Evolutionary conservation across 1,284 basidiomycete genomes (phyloP).

Genomic region (Fomitopsis pinicola): DNA sequence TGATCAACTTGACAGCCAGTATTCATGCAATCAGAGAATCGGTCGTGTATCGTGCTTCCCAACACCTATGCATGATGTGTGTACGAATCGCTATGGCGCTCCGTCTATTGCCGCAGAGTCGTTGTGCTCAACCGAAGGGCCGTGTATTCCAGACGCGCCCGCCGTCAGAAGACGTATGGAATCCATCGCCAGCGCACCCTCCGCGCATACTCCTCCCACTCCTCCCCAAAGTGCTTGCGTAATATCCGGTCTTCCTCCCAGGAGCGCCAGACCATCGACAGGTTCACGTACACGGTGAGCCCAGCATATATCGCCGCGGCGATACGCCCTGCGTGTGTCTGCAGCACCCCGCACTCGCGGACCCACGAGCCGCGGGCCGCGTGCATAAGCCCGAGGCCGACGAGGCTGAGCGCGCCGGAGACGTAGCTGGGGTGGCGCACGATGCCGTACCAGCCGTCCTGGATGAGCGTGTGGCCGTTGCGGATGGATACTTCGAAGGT

Average conservation of each 20-base stretch:
- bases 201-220: constrained; percentile 14
- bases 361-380: constrained; percentile 4
- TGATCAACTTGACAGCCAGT: neutral
- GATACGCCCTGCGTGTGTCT: neutral
- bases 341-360: constrained; percentile 6
- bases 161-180: constrained; percentile 8
- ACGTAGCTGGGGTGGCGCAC: constrained; percentile 12
- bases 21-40: neutral
- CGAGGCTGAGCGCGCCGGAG: neutral
- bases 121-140: neutral
- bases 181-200: constrained; percentile 7
- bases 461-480: constrained; percentile 8
- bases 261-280: constrained; percentile 9
- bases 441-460: constrained; percentile 8
- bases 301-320: neutral
- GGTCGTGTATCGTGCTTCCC: neutral
- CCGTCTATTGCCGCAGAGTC: neutral
- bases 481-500: constrained; percentile 13
- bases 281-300: constrained; percentile 2
- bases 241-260: constrained; percentile 19
- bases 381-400: constrained; percentile 3
- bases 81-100: neutral
- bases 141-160: neutral
- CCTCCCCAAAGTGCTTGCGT: constrained; percentile 17
- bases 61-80: neutral